Evolutionary conservation across 1,284 basidiomycete genomes (phyloP).

Genomic region (Schizophyllum commune): DNA sequence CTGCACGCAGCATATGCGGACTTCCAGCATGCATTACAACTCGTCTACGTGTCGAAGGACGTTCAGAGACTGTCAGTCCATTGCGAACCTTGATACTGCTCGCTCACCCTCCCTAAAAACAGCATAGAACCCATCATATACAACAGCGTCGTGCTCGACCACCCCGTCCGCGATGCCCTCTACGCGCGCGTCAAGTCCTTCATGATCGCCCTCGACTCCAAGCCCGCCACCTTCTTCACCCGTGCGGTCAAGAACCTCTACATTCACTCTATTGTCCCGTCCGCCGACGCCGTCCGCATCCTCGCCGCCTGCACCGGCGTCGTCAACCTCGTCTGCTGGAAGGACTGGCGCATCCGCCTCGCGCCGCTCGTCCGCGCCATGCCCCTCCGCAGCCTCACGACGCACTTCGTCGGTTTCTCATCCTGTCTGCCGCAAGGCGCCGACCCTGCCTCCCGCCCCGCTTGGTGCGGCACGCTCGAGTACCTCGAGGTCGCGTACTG

Average conservation of each 20-base stretch:
- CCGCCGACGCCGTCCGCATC: slow-evolving; percentile 13
- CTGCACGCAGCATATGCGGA: background rate
- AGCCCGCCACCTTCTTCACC: slow-evolving; percentile 21
- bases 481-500: background rate
- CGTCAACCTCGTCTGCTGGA: slow-evolving; percentile 19
- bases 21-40: background rate
- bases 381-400: slow-evolving; percentile 14
- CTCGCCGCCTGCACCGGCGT: slow-evolving; percentile 18
- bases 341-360: slow-evolving; percentile 5
- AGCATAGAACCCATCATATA: slow-evolving; percentile 17
- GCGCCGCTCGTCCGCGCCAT: slow-evolving; percentile 9
- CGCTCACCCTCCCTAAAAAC: background rate
- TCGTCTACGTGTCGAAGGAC: background rate
- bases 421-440: background rate
- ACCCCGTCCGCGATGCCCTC: slow-evolving; percentile 11
- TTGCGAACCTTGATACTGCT: background rate
- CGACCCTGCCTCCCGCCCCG: background rate
- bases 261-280: slow-evolving; percentile 15
- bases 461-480: background rate
- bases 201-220: slow-evolving; percentile 19
- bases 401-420: background rate
- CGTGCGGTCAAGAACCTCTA: slow-evolving; percentile 20
- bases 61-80: background rate
- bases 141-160: slow-evolving; percentile 8
- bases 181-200: slow-evolving; percentile 11